Percentiles rank a stretch among this genome's conserved stretches.
phyloP scores from a whole-genome alignment of 164 flowering plant species.

The Vitis vinifera region DNA sequence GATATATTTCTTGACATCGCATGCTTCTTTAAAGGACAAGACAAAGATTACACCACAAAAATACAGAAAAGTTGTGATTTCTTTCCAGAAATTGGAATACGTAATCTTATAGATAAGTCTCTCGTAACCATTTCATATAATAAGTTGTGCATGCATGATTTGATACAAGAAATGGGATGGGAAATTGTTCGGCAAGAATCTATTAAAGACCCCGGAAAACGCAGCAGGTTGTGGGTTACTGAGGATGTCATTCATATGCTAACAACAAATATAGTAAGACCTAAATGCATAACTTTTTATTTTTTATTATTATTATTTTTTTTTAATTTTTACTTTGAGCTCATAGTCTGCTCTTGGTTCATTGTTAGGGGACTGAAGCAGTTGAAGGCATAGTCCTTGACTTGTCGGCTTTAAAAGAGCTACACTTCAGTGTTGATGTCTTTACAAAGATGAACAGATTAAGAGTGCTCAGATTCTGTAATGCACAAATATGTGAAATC shows the following conservation, averaged over 20 bases:
- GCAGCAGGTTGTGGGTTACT: constrained; percentile 24
- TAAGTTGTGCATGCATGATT: constrained; percentile 27
- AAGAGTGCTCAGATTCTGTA: constrained; percentile 7
- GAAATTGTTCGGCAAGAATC: constrained; percentile 22
- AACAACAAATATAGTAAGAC: constrained; percentile 14
- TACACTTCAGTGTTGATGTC: neutral
- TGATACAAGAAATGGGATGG: constrained; percentile 21
- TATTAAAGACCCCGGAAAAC: constrained; percentile 16
- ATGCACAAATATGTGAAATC: neutral
- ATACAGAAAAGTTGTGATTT: constrained; percentile 14
- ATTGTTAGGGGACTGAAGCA: constrained; percentile 14
- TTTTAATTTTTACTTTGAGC: neutral
- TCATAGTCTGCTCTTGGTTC: neutral
- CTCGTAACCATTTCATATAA: constrained; percentile 2
- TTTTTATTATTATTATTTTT: no score
- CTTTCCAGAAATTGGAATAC: constrained; percentile 10
- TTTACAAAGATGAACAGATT: constrained; percentile 14
- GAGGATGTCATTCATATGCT: constrained; percentile 16
- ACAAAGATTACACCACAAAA: neutral
- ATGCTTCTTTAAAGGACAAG: constrained; percentile 15
- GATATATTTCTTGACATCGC: constrained; percentile 23
- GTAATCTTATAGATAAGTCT: constrained; percentile 21
- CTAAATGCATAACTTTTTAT: neutral
- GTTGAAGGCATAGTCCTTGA: constrained; percentile 19
- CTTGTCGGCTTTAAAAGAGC: neutral